These are phyloP conservation scores for Pestalotiopsis sp. DNA, from an alignment of 2,329 filamentous ascomycete genomes.

Conservation along the genomic window DNA sequence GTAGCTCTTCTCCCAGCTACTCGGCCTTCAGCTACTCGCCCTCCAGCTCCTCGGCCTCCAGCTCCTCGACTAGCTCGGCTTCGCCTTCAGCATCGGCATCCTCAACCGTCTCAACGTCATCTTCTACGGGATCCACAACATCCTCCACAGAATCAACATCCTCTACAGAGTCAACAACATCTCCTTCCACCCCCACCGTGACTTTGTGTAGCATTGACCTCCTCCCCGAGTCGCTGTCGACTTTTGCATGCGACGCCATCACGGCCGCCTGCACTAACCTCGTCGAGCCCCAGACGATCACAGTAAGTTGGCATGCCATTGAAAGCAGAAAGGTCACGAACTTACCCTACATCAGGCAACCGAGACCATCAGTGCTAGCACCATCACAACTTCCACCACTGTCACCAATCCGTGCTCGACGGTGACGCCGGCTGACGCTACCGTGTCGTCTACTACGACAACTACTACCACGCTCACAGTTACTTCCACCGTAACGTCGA, in stretches of 20 bases:
- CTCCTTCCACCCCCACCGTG: neutral
- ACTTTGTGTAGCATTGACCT: neutral
- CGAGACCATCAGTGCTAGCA: neutral
- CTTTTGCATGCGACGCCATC: neutral
- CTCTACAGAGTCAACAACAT: neutral
- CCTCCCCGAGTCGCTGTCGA: neutral
- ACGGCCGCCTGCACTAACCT: neutral
- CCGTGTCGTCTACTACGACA: neutral
- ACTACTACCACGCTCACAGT: neutral
- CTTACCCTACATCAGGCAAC: neutral
- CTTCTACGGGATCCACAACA: neutral
- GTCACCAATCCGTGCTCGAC: neutral
- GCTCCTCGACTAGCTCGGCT: neutral
- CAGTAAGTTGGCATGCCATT: neutral
- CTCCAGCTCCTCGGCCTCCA: neutral
- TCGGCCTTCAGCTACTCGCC: neutral
- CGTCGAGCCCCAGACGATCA: neutral
- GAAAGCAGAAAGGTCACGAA: neutral
- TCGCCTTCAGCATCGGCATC: neutral
- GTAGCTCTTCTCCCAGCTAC: neutral
- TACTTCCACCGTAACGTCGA: neutral
- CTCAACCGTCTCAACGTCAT: neutral
- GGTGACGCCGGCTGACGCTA: neutral
- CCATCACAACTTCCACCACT: neutral
- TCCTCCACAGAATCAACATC: neutral